Conservation (phyloP, 805 yeast genomes). For the Scheffersomyces stipitis region DNA sequence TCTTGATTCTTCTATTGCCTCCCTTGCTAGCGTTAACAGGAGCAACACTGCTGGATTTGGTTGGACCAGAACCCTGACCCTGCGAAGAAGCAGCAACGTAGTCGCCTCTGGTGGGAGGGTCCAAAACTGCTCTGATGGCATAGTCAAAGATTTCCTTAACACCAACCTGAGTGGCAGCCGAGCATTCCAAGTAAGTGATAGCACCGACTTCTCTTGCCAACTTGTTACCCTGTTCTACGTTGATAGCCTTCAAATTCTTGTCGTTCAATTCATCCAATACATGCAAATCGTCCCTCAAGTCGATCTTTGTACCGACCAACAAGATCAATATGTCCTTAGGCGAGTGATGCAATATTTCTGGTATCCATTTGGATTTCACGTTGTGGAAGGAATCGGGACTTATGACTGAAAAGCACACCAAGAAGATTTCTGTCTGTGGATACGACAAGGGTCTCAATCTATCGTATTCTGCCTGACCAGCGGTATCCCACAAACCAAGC, state of each 20-base stretch:
- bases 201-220: slow-evolving; percentile 73
- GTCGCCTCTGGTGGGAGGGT: slow-evolving; percentile 40
- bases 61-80: slow-evolving; percentile 5
- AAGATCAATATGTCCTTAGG: slow-evolving; percentile 67
- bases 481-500: slow-evolving; percentile 93
- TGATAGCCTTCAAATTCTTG: slow-evolving; percentile 60
- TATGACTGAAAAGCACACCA: slow-evolving; percentile 82
- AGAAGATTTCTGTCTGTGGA: slow-evolving; percentile 88
- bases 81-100: slow-evolving; percentile 11
- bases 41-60: slow-evolving; percentile 5
- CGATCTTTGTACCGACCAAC: slow-evolving; percentile 86
- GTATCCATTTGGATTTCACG: slow-evolving; percentile 73
- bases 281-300: slow-evolving; percentile 78
- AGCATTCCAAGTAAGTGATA: slow-evolving; percentile 77
- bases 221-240: slow-evolving; percentile 59
- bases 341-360: slow-evolving; percentile 84
- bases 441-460: slow-evolving; percentile 85
- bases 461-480: slow-evolving; percentile 93
- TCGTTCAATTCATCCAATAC: slow-evolving; percentile 67
- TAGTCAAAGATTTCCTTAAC: slow-evolving; percentile 81
- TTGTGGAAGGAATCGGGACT: slow-evolving; percentile 79
- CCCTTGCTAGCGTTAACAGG: slow-evolving; percentile 17
- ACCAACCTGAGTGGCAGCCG: slow-evolving; percentile 86
- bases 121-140: slow-evolving; percentile 70
- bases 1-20: slow-evolving; percentile 30